Conservation (phyloP, 257 asterid genomes). For the Perilla frutescens region DNA sequence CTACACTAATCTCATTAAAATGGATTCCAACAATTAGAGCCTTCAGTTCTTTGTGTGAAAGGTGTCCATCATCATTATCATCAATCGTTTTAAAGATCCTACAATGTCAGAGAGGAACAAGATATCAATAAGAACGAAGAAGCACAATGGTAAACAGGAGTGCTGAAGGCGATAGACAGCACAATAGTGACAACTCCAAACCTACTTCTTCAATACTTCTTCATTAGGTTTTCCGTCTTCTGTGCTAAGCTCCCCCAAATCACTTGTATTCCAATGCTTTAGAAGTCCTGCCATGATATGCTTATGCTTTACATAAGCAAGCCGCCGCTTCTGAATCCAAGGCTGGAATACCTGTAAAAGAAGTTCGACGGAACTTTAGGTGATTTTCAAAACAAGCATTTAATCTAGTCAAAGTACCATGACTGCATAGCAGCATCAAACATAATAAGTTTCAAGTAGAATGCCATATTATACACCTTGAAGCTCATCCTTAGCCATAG, state of each 20-base stretch:
- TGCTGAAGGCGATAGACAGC: background rate
- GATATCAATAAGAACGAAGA: slow-evolving; percentile 15
- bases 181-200: background rate
- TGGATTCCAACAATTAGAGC: slow-evolving; percentile 80
- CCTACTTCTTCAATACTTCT: slow-evolving; percentile 67
- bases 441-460: background rate
- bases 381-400: slow-evolving; percentile 5
- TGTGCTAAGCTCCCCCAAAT: slow-evolving; percentile 67
- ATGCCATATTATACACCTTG: background rate
- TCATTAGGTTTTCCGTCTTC: slow-evolving; percentile 71
- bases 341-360: slow-evolving; percentile 76
- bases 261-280: slow-evolving; percentile 57
- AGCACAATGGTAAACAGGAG: slow-evolving; percentile 9
- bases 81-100: slow-evolving; percentile 74
- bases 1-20: slow-evolving; percentile 60
- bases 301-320: slow-evolving; percentile 75
- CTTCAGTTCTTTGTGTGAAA: slow-evolving; percentile 65
- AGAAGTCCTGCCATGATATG: slow-evolving; percentile 84
- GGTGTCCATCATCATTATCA: slow-evolving; percentile 60
- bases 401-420: background rate
- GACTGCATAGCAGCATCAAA: slow-evolving; percentile 4
- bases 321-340: slow-evolving; percentile 76
- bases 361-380: slow-evolving; percentile 19
- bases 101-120: slow-evolving; percentile 28
- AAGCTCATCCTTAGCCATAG: background rate